These are phyloP conservation scores for Kondoa subrosea DNA, from an alignment of 768 basidiomycete species.

Conservation along the genomic window DNA sequence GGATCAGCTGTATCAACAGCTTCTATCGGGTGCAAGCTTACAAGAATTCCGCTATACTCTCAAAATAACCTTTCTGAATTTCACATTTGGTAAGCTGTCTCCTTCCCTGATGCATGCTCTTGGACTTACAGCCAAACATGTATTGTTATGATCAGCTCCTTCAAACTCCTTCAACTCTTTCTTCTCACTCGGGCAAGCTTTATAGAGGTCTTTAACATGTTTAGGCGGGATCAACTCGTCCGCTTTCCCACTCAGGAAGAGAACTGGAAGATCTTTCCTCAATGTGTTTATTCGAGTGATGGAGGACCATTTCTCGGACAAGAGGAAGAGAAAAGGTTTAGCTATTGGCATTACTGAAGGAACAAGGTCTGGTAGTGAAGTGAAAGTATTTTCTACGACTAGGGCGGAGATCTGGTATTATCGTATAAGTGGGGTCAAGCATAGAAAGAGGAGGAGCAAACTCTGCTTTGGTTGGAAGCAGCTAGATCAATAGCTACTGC, in stretches of 20 bases:
- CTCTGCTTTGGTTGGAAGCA: conserved; percentile 54
- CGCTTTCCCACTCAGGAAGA: conserved; percentile 57
- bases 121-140: conserved; percentile 15
- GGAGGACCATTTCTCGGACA: conserved; percentile 69
- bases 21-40: background rate
- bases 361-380: conserved; percentile 64
- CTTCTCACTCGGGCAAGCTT: conserved; percentile 21
- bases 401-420: conserved; percentile 49
- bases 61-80: conserved; percentile 3
- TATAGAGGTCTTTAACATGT: conserved; percentile 48
- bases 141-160: conserved; percentile 32
- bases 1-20: background rate
- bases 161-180: conserved; percentile 32
- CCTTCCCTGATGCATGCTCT: background rate
- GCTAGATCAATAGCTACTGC: conserved; percentile 82
- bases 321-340: conserved; percentile 55
- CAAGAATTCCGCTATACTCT: conserved; percentile 6
- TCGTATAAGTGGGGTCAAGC: background rate
- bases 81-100: background rate
- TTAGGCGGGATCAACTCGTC: conserved; percentile 59
- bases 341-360: conserved; percentile 61
- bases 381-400: conserved; percentile 85
- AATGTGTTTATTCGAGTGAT: conserved; percentile 21
- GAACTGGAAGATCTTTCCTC: conserved; percentile 41
- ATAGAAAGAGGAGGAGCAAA: conserved; percentile 29